Evolutionary conservation across 1,284 basidiomycete species (phyloP).

Genomic region (Ustilago vetiveriae): DNA sequence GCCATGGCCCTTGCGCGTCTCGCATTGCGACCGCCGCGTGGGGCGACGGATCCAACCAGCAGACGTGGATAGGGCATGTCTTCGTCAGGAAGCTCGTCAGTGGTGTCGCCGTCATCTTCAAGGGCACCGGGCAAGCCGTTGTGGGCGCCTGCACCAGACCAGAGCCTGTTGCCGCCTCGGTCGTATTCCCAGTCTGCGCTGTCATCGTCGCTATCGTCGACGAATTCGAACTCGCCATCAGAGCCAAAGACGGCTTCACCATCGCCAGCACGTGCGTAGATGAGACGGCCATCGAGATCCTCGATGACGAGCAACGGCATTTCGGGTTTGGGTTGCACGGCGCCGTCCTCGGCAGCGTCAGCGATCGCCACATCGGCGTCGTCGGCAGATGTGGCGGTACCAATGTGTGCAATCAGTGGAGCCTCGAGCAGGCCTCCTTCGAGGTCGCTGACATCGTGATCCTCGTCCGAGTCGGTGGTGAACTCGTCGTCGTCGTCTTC

Average conservation of each 20-base stretch:
- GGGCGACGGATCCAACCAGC: conserved; percentile 64
- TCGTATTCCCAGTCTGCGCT: conserved; percentile 51
- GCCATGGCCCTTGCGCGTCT: conserved; percentile 63
- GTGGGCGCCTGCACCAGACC: conserved; percentile 10
- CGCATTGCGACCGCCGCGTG: conserved; percentile 61
- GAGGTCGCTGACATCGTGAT: conserved; percentile 59
- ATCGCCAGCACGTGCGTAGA: conserved; percentile 65
- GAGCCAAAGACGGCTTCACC: conserved; percentile 67
- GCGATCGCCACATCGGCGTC: conserved; percentile 12
- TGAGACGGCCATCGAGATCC: conserved; percentile 65
- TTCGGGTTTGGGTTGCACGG: conserved; percentile 35
- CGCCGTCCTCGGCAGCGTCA: conserved; percentile 15
- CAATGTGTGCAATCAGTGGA: conserved; percentile 60
- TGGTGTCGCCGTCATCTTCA: conserved; percentile 65
- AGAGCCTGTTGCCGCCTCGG: conserved; percentile 39
- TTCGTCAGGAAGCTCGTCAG: conserved; percentile 65
- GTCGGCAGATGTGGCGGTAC: conserved; percentile 9
- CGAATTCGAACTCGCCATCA: conserved; percentile 66
- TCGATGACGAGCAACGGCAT: conserved; percentile 66
- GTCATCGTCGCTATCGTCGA: conserved; percentile 63
- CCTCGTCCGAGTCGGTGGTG: conserved; percentile 47
- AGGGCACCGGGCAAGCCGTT: conserved; percentile 24
- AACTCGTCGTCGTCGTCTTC: conserved; percentile 58
- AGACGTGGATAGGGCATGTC: conserved; percentile 66
- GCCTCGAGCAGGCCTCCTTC: conserved; percentile 54